Conservation (phyloP, 2,329 filamentous ascomycete genomes). For the Fusarium metavorans region DNA sequence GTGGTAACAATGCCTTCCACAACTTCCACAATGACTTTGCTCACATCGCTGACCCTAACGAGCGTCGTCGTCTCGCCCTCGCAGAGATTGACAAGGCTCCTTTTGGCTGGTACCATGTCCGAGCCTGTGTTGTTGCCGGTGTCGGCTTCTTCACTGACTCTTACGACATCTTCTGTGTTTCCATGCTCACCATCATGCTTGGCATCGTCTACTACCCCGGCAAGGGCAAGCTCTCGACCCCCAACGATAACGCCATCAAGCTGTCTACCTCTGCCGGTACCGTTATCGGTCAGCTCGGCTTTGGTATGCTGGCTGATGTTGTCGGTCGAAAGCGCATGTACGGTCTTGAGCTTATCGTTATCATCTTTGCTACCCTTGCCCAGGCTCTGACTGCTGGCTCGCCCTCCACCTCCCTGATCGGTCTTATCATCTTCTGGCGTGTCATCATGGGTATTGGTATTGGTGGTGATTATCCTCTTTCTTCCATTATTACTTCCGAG, state of each 20-base stretch:
- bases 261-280: constrained; percentile 86
- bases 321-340: constrained; percentile 80
- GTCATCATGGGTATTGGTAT: constrained; percentile 72
- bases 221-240: constrained; percentile 70
- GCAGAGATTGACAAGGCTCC: constrained; percentile 85
- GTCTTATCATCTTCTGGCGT: constrained; percentile 83
- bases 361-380: constrained; percentile 82
- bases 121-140: constrained; percentile 81
- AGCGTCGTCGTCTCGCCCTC: constrained; percentile 82
- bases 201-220: constrained; percentile 80
- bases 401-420: constrained; percentile 71
- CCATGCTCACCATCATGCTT: constrained; percentile 79
- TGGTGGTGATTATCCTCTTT: constrained; percentile 78
- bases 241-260: constrained; percentile 85
- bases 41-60: constrained; percentile 76
- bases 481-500: constrained; percentile 86
- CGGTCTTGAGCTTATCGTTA: constrained; percentile 82
- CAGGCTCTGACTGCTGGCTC: constrained; percentile 76
- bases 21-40: constrained; percentile 82
- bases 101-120: constrained; percentile 87
- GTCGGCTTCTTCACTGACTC: constrained; percentile 92
- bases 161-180: constrained; percentile 85
- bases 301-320: constrained; percentile 82
- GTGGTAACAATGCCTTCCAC: constrained; percentile 78
- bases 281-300: constrained; percentile 82